Conservation (phyloP, 2,329 filamentous ascomycete species). For the Arthrobotrys iridis region DNA sequence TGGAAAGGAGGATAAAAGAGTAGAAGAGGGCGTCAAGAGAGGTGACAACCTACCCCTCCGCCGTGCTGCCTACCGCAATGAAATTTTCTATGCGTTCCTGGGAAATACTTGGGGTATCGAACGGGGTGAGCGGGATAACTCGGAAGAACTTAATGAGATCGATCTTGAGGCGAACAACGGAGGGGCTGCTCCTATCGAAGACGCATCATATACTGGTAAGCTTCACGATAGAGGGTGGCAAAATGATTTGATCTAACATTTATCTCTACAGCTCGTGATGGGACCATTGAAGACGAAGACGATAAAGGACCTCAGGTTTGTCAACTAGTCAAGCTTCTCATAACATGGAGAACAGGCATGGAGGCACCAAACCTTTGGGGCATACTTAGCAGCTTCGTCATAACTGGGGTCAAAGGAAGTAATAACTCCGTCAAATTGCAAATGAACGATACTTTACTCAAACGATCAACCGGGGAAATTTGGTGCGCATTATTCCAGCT, state of each 20-base stretch:
- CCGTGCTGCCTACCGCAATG: slow-evolving; percentile 37
- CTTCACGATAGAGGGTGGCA: not conserved
- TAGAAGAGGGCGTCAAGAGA: slow-evolving; percentile 34
- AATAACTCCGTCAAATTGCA: slow-evolving; percentile 13
- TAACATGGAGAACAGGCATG: slow-evolving; percentile 34
- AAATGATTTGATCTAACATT: not conserved
- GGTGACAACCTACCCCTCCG: slow-evolving; percentile 30
- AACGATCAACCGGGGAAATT: slow-evolving; percentile 33
- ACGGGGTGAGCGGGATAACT: not conserved
- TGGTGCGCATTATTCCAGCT: slow-evolving; percentile 35
- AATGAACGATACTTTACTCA: slow-evolving; percentile 28
- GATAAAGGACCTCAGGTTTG: slow-evolving; percentile 35
- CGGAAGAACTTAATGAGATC: not conserved
- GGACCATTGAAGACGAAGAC: slow-evolving; percentile 21
- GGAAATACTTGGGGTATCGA: slow-evolving; percentile 30
- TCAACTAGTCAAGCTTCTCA: slow-evolving; percentile 20
- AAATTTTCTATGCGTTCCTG: slow-evolving; percentile 39
- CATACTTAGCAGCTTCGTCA: not conserved
- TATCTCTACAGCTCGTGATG: slow-evolving; percentile 18
- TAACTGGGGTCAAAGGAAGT: slow-evolving; percentile 25
- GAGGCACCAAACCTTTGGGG: slow-evolving; percentile 30
- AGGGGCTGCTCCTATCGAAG: slow-evolving; percentile 17
- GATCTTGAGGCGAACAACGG: not conserved
- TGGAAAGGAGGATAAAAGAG: slow-evolving; percentile 27
- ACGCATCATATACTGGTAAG: slow-evolving; percentile 23